These are phyloP conservation scores for Metroxylon sagu DNA, from an alignment of 176 grass and related monocot species.

Conservation along the genomic window DNA sequence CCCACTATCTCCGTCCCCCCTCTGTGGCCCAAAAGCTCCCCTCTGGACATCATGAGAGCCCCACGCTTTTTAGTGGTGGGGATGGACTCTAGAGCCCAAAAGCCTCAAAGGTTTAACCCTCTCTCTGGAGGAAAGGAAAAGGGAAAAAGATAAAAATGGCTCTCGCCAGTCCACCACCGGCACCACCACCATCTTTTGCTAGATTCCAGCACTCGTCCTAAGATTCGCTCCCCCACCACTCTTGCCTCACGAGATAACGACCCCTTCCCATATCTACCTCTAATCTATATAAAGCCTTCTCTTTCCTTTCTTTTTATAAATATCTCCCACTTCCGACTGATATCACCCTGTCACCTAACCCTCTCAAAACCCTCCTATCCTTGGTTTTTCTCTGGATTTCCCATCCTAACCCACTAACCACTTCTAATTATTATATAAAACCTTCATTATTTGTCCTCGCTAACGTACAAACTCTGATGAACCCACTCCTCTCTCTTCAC, in stretches of 20 bases:
- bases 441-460: too few relatives aligned
- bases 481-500: too few relatives aligned
- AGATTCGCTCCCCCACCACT: constrained; percentile 39
- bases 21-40: not conserved
- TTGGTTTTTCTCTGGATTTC: constrained; percentile 10
- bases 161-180: not conserved
- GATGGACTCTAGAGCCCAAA: not conserved
- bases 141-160: too few relatives aligned
- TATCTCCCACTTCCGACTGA: constrained; percentile 19
- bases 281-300: not conserved
- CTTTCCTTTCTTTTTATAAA: not conserved
- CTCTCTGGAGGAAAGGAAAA: not conserved
- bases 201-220: constrained; percentile 46
- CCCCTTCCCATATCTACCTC: constrained; percentile 5
- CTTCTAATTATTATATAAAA: not conserved
- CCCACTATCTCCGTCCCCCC: constrained; percentile 45
- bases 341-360: constrained; percentile 60
- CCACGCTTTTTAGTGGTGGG: constrained; percentile 3
- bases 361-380: constrained; percentile 22
- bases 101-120: not conserved
- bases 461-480: too few relatives aligned
- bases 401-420: constrained; percentile 20
- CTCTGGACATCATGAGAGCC: not conserved
- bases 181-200: constrained; percentile 52
- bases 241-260: constrained; percentile 41